Evolutionary conservation across 805 yeast species (phyloP), one percentile per base, ranked within the genome.

Genomic region (Candida pseudoglaebosa): DNA sequence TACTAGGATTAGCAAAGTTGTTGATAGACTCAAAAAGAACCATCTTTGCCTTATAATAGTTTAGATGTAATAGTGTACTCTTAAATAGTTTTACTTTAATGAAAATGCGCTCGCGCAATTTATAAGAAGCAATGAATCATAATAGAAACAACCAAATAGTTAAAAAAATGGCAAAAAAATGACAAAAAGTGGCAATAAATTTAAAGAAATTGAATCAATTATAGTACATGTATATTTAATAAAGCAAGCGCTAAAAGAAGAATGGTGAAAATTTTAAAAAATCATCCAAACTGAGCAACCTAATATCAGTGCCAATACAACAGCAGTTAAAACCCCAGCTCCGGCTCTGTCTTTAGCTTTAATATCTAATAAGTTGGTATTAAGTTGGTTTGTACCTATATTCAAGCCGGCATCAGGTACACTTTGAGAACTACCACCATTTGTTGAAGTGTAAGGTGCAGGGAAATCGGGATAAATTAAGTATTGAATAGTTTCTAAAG

Each of bases 261-360:
- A n/a, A n/a, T n/a, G n/a, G n/a, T n/a, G n/a, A n/a, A n/a, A n/a
- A 26, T 16, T 17, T 24, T 59, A 78, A 38, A 77, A 56, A 36
- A 80, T 55, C 90, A 91, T 82, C 96, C 98, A 89, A 24, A 80
- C 67, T 22, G 84, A 73, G 17, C 89, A 79, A 26, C 81, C 87
- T 15, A 80, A 56, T 17, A 88, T 50, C 2, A 71, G 56, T 2
- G 77, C 76, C 46, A 87, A 58, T 1, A 84, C 80, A 3, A 87
- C 64, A 1, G 91, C 95, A 0, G 99, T 91, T 34, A 87, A 59
- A 14, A 89, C 69, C 28, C 95, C 96, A 2, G 97, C 96, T 39
- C 98, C 98, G 1, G 88, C 96, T 52, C 74, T 78, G 53, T 88
- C 96, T 43, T 76, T 78, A 0, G 67, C 58, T 1, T 78, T 66